phyloP scores from a whole-genome alignment of 164 flowering plant species.

The Hamamelis virginiana region DNA sequence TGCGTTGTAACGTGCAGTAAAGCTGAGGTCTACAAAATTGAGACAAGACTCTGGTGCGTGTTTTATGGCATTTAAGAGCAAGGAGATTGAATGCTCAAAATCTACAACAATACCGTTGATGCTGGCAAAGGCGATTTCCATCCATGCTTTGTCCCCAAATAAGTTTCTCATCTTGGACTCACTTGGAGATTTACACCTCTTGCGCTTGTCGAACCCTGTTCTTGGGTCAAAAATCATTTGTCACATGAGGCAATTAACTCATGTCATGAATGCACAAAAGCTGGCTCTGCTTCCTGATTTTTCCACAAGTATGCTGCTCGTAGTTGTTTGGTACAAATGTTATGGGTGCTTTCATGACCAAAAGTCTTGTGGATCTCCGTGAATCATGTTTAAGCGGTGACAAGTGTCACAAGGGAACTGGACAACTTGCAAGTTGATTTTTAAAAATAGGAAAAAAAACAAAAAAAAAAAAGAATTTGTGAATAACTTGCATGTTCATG shows the following conservation, averaged over 20 bases:
- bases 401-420: neutral
- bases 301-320: constrained; percentile 42
- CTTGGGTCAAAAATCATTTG: constrained; percentile 37
- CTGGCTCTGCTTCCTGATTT: constrained; percentile 65
- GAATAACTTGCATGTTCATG: too few relatives aligned
- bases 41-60: constrained; percentile 52
- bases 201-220: constrained; percentile 33
- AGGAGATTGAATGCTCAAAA: constrained; percentile 25
- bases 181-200: constrained; percentile 58
- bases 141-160: constrained; percentile 56
- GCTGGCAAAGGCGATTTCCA: constrained; percentile 56
- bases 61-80: constrained; percentile 50
- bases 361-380: neutral
- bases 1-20: constrained; percentile 56
- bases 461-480: neutral
- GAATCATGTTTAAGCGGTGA: neutral
- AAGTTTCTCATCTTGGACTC: constrained; percentile 72
- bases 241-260: constrained; percentile 50
- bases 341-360: neutral
- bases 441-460: neutral
- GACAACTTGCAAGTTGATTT: neutral
- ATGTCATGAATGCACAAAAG: constrained; percentile 55
- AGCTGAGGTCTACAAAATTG: constrained; percentile 46
- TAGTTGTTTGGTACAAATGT: neutral
- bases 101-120: constrained; percentile 15